Evolutionary conservation across 202 grass and related monocot species (phyloP).

Genomic region (Zoysia matrella): DNA sequence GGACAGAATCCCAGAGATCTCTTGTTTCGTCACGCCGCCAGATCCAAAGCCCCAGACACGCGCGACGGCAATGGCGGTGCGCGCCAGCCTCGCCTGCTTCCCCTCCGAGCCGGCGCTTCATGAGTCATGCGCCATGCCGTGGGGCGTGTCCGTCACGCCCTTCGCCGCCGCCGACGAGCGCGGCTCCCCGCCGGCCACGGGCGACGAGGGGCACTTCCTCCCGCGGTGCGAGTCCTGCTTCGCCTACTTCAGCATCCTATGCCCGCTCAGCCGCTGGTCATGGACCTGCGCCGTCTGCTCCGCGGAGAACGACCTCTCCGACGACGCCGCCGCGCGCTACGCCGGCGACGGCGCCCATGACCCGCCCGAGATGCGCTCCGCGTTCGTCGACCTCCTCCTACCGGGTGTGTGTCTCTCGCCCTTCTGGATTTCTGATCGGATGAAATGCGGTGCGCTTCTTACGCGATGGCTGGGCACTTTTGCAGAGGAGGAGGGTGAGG

Average conservation of each 20-base stretch:
- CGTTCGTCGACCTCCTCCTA: slow-evolving; percentile 75
- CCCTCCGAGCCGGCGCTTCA: slow-evolving; percentile 52
- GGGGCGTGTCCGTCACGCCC: slow-evolving; percentile 65
- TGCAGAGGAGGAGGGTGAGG: slow-evolving; percentile 52
- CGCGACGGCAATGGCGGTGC: slow-evolving; percentile 61
- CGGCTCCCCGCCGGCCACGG: slow-evolving; percentile 42
- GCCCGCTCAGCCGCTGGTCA: slow-evolving; percentile 60
- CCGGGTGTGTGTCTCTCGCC: slow-evolving; percentile 36
- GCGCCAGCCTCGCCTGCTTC: slow-evolving; percentile 63
- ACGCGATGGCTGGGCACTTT: slow-evolving; percentile 3
- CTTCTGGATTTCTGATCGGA: slow-evolving; percentile 3
- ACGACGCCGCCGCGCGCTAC: slow-evolving; percentile 52
- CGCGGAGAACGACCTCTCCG: slow-evolving; percentile 54
- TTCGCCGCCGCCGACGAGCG: slow-evolving; percentile 62
- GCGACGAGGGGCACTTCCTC: slow-evolving; percentile 64
- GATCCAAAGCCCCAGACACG: slow-evolving; percentile 40
- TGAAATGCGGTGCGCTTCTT: slow-evolving; percentile 19
- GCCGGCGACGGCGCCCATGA: slow-evolving; percentile 44
- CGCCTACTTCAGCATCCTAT: slow-evolving; percentile 64
- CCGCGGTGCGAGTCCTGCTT: slow-evolving; percentile 76
- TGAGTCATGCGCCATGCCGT: slow-evolving; percentile 60
- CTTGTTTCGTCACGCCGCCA: slow-evolving; percentile 1
- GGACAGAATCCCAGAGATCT: slow-evolving; percentile 32
- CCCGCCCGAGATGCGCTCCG: slow-evolving; percentile 66
- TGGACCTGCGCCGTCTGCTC: slow-evolving; percentile 69